Evolutionary conservation across 768 basidiomycete genomes (phyloP).

Genomic region (Psilocybe cubensis): DNA sequence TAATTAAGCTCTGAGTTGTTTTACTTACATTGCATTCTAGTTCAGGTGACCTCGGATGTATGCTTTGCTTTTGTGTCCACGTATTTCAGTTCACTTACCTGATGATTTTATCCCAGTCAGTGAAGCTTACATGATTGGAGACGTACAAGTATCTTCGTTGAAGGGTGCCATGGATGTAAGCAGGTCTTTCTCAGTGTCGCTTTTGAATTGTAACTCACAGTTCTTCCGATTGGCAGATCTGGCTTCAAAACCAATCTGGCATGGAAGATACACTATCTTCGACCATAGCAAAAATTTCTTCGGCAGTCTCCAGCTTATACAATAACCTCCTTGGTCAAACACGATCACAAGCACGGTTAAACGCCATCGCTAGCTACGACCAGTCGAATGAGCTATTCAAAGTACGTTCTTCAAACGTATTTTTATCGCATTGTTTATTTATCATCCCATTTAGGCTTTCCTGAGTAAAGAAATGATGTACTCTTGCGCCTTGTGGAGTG

Average conservation of each 20-base stretch:
- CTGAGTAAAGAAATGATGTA: conserved; percentile 94
- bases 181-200: conserved; percentile 15
- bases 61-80: conserved; percentile 26
- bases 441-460: conserved; percentile 55
- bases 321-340: conserved; percentile 80
- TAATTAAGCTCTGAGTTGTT: neutral
- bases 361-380: conserved; percentile 88
- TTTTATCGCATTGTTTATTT: conserved; percentile 8
- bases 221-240: conserved; percentile 46
- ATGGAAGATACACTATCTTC: conserved; percentile 64
- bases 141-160: conserved; percentile 62
- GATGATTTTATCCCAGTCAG: conserved; percentile 49
- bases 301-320: conserved; percentile 62
- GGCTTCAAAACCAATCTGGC: conserved; percentile 68
- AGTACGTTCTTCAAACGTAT: conserved; percentile 32
- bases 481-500: conserved; percentile 84
- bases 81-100: conserved; percentile 1
- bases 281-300: conserved; percentile 55
- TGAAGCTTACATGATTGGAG: conserved; percentile 77
- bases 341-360: conserved; percentile 72
- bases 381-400: conserved; percentile 91
- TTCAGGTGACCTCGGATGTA: conserved; percentile 69
- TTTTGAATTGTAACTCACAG: conserved; percentile 10
- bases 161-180: conserved; percentile 67
- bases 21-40: conserved; percentile 27